Conservation (phyloP, 495 filamentous ascomycete species). For the Pseudotulostoma volvatum region DNA sequence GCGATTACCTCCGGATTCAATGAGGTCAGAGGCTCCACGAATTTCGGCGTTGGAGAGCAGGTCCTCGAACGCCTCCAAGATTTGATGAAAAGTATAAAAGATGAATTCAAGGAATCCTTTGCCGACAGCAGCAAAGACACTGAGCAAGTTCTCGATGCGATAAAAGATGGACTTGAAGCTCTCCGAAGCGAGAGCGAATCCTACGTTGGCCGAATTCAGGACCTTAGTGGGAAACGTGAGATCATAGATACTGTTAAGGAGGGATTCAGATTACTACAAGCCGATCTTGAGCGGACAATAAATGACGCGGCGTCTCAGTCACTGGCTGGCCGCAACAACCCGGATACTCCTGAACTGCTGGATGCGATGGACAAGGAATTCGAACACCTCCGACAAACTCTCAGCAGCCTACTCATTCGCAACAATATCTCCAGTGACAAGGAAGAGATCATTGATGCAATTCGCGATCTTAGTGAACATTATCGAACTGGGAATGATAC, state of each 20-base stretch:
- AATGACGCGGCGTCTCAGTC: slow-evolving; percentile 22
- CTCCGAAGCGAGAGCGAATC: slow-evolving; percentile 64
- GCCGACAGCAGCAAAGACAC: slow-evolving; percentile 59
- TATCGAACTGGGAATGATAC: slow-evolving; percentile 8
- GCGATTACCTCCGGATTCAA: slow-evolving; percentile 44
- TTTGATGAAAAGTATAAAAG: slow-evolving; percentile 55
- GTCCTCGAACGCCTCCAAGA: slow-evolving; percentile 59
- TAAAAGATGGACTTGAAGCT: slow-evolving; percentile 69
- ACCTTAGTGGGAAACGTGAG: slow-evolving; percentile 55
- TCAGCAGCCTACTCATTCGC: slow-evolving; percentile 51
- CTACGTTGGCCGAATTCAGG: slow-evolving; percentile 55
- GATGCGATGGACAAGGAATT: slow-evolving; percentile 59
- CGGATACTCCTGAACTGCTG: slow-evolving; percentile 38
- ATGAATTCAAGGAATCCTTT: slow-evolving; percentile 59
- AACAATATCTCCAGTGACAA: slow-evolving; percentile 37
- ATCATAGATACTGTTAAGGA: slow-evolving; percentile 57
- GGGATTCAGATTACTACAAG: slow-evolving; percentile 55
- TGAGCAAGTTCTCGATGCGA: slow-evolving; percentile 66
- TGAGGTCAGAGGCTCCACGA: slow-evolving; percentile 32
- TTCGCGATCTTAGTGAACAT: slow-evolving; percentile 33
- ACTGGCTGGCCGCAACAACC: slow-evolving; percentile 20
- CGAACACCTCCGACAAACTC: slow-evolving; percentile 49
- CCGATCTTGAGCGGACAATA: slow-evolving; percentile 51
- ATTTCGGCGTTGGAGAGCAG: slow-evolving; percentile 40
- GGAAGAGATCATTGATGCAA: slow-evolving; percentile 43